A percentile compares a stretch with the other conserved stretches of the same genome.
These are phyloP conservation scores for Myotisia sp. DNA, from an alignment of 2,329 filamentous ascomycete species.

Conservation along the genomic window DNA sequence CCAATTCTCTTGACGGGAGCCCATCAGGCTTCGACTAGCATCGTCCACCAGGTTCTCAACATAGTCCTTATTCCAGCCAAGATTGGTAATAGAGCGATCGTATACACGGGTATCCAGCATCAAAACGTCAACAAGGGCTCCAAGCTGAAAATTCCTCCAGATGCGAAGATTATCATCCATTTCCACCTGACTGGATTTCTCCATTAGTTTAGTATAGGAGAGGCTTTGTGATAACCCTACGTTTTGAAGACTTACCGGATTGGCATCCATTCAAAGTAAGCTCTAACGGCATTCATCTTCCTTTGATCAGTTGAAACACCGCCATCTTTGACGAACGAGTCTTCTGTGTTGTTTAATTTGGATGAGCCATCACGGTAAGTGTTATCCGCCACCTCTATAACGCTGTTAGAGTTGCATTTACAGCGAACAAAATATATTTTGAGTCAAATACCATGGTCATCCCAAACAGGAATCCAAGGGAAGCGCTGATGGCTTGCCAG, in stretches of 20 bases:
- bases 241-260: conserved; percentile 25
- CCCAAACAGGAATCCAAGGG: conserved; percentile 52
- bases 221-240: conserved; percentile 16
- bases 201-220: not conserved
- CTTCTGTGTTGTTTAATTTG: conserved; percentile 51
- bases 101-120: conserved; percentile 58
- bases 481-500: conserved; percentile 41
- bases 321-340: conserved; percentile 46
- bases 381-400: conserved; percentile 47
- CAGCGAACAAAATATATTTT: not conserved
- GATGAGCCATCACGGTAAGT: conserved; percentile 49
- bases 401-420: conserved; percentile 4
- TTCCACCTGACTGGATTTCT: conserved; percentile 37
- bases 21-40: conserved; percentile 55
- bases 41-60: conserved; percentile 51
- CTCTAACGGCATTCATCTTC: conserved; percentile 59
- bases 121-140: conserved; percentile 51
- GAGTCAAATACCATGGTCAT: conserved; percentile 38
- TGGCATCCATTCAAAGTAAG: conserved; percentile 55
- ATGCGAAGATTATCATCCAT: conserved; percentile 56
- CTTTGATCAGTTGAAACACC: conserved; percentile 54
- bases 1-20: conserved; percentile 59
- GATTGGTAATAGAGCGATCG: conserved; percentile 49
- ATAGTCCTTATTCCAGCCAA: conserved; percentile 47
- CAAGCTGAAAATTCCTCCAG: conserved; percentile 53